A percentile compares a stretch with the other conserved stretches of the same genome.
These are phyloP conservation scores for Thermothielavioides terrestris DNA, from an alignment of 495 filamentous ascomycete genomes.

Conservation along the genomic window DNA sequence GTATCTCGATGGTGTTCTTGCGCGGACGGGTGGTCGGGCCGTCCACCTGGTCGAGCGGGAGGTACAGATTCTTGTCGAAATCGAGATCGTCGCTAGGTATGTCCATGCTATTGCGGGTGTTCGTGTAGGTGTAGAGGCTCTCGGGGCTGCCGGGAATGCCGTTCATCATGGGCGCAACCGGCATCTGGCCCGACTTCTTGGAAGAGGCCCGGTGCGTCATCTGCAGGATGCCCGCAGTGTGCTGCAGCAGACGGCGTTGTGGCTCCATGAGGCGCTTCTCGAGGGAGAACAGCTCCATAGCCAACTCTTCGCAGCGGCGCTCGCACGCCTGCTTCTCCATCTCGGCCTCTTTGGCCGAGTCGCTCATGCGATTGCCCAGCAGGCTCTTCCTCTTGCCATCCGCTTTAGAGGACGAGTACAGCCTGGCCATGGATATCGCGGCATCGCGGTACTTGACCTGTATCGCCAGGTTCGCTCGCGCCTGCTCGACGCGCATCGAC, in stretches of 20 bases:
- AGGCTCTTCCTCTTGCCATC: constrained; percentile 44
- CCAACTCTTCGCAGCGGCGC: constrained; percentile 76
- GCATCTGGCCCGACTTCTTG: constrained; percentile 25
- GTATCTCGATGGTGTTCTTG: constrained; percentile 36
- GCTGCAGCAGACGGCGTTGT: constrained; percentile 66
- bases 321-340: constrained; percentile 66
- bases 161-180: constrained; percentile 30
- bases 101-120: constrained; percentile 43
- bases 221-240: constrained; percentile 85
- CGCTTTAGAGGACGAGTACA: constrained; percentile 49
- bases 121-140: constrained; percentile 53
- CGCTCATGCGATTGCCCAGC: constrained; percentile 41
- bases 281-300: constrained; percentile 66
- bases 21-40: constrained; percentile 27
- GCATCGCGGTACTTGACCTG: constrained; percentile 93
- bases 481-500: constrained; percentile 64
- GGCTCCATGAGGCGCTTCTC: constrained; percentile 65
- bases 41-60: constrained; percentile 57
- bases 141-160: constrained; percentile 59
- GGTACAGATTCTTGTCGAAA: constrained; percentile 75
- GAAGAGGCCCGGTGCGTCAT: constrained; percentile 62
- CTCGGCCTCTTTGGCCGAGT: constrained; percentile 51
- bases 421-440: constrained; percentile 68
- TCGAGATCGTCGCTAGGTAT: constrained; percentile 41
- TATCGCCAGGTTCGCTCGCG: constrained; percentile 73